phyloP scores from a whole-genome alignment of 106 monocot genomes.

The Triglochin maritima region DNA sequence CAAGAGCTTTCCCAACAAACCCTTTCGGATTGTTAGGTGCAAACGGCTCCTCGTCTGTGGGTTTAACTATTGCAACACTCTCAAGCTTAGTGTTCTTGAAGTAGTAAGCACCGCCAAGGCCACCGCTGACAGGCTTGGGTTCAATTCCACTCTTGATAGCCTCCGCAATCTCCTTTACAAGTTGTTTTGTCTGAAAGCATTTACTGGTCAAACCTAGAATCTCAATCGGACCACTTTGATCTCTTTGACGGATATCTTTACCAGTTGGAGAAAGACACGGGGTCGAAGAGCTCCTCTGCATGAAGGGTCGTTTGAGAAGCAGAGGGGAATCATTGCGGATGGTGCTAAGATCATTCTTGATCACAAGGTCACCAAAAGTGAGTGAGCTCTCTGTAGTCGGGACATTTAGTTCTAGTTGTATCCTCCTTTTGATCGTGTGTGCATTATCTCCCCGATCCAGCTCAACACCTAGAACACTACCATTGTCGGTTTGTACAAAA shows the following conservation, averaged over 20 bases:
- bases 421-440: constrained; percentile 20
- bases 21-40: constrained; percentile 28
- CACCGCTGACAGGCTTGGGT: constrained; percentile 8
- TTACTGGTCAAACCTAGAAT: constrained; percentile 10
- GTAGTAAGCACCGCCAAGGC: constrained; percentile 22
- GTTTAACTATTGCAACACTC: constrained; percentile 21
- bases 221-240: constrained; percentile 13
- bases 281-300: constrained; percentile 17
- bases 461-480: constrained; percentile 20
- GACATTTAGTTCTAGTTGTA: constrained; percentile 17
- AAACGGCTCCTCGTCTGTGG: constrained; percentile 24
- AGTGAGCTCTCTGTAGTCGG: constrained; percentile 22
- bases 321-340: constrained; percentile 18
- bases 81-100: constrained; percentile 18
- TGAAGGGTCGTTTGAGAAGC: constrained; percentile 10
- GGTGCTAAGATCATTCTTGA: constrained; percentile 15
- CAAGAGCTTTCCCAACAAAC: constrained; percentile 21
- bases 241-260: constrained; percentile 17
- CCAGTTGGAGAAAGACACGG: constrained; percentile 18
- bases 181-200: constrained; percentile 7
- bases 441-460: constrained; percentile 24
- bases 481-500: constrained; percentile 53
- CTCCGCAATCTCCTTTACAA: constrained; percentile 15
- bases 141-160: constrained; percentile 15
- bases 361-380: constrained; percentile 17